These are phyloP conservation scores for Teunomyces atbi DNA, from an alignment of 805 yeast genomes.

Conservation along the genomic window DNA sequence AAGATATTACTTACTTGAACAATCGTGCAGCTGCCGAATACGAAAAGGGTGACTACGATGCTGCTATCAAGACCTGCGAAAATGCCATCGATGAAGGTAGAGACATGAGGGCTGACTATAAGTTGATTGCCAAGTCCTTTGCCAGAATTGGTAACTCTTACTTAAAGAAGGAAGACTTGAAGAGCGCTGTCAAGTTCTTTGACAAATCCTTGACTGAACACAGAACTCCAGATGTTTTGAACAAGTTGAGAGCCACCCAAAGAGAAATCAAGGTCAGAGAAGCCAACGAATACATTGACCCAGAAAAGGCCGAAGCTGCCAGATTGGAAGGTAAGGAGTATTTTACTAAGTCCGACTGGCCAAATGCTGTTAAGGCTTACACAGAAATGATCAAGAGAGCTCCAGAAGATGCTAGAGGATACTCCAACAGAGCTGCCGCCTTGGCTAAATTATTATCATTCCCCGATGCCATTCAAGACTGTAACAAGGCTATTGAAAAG, in stretches of 20 bases:
- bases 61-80: slow-evolving; percentile 77
- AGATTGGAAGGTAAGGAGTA: slow-evolving; percentile 87
- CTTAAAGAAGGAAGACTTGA: slow-evolving; percentile 69
- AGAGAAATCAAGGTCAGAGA: slow-evolving; percentile 79
- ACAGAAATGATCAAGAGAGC: slow-evolving; percentile 95
- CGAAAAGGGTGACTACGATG: slow-evolving; percentile 89
- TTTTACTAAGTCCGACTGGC: slow-evolving; percentile 94
- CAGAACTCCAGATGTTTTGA: slow-evolving; percentile 89
- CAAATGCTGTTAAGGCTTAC: slow-evolving; percentile 90
- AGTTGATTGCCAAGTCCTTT: slow-evolving; percentile 85
- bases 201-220: slow-evolving; percentile 95
- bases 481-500: slow-evolving; percentile 81
- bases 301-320: slow-evolving; percentile 93
- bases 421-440: slow-evolving; percentile 97
- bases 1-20: slow-evolving; percentile 90
- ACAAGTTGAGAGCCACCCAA: slow-evolving; percentile 84
- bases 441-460: slow-evolving; percentile 90
- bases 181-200: slow-evolving; percentile 71
- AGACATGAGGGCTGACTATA: slow-evolving; percentile 87
- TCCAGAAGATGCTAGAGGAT: slow-evolving; percentile 96
- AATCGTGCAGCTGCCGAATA: slow-evolving; percentile 97
- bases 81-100: slow-evolving; percentile 88
- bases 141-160: slow-evolving; percentile 87
- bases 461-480: slow-evolving; percentile 94
- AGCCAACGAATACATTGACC: slow-evolving; percentile 76